Conservation (phyloP, 2,329 filamentous ascomycete genomes). For the Penicillium sp. region DNA sequence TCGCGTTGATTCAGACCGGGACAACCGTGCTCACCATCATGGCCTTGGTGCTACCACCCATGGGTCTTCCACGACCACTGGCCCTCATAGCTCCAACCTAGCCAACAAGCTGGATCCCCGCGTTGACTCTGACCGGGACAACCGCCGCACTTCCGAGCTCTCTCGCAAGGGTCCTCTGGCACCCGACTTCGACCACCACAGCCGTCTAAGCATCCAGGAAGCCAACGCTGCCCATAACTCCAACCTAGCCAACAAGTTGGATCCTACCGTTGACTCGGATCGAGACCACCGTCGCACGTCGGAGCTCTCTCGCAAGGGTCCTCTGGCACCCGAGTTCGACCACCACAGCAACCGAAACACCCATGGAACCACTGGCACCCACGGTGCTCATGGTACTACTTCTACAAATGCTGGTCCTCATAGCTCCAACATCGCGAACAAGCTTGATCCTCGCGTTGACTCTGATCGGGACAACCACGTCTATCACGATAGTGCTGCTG, state of each 20-base stretch:
- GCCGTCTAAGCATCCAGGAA: neutral
- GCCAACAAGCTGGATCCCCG: constrained; percentile 19
- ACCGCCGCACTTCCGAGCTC: constrained; percentile 13
- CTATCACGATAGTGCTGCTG: constrained; percentile 2
- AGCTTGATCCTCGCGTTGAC: constrained; percentile 7
- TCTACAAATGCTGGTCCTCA: constrained; percentile 6
- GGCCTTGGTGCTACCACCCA: neutral
- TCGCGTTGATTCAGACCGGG: constrained; percentile 2
- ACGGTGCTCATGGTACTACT: neutral
- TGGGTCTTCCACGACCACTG: constrained; percentile 6
- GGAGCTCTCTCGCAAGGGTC: neutral
- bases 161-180: neutral
- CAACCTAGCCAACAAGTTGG: constrained; percentile 15
- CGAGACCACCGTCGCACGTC: constrained; percentile 8
- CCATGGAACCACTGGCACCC: neutral
- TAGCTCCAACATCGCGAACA: constrained; percentile 5
- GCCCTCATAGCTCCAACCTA: constrained; percentile 14
- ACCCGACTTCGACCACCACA: neutral
- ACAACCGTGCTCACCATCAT: neutral
- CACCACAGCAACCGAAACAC: neutral
- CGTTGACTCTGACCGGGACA: constrained; percentile 19
- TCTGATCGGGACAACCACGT: constrained; percentile 7
- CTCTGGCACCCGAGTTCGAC: neutral
- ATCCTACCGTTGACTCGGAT: constrained; percentile 20
- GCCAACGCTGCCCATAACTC: constrained; percentile 3